Conservation (phyloP, 75 land plant species). For the Pinus taeda region DNA sequence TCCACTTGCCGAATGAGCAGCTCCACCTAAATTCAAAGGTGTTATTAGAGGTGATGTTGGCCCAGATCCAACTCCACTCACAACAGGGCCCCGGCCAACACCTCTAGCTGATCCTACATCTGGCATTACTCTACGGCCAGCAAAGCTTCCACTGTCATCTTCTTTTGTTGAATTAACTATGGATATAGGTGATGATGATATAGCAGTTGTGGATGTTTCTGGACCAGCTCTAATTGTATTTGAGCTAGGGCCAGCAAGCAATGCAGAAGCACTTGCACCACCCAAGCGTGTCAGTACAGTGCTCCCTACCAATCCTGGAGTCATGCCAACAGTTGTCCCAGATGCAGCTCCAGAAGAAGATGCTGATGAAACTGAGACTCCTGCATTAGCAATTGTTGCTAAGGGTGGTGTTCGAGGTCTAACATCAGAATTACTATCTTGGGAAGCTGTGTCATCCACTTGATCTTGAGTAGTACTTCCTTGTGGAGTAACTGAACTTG, state of each 20-base stretch:
- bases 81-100: conserved; percentile 32
- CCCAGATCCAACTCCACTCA: conserved; percentile 17
- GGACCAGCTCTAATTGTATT: conserved; percentile 14
- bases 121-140: conserved; percentile 54
- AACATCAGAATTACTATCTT: conserved; percentile 41
- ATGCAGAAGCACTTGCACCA: conserved; percentile 25
- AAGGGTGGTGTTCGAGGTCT: conserved; percentile 48
- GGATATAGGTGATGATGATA: conserved; percentile 35
- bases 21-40: conserved; percentile 21
- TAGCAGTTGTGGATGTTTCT: conserved; percentile 24
- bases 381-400: conserved; percentile 21
- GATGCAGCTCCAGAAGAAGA: conserved; percentile 27
- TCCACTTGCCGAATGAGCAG: conserved; percentile 28
- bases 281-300: conserved; percentile 16
- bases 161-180: conserved; percentile 44
- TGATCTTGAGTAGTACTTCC: conserved; percentile 29
- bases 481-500: conserved; percentile 13
- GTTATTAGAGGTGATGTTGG: conserved; percentile 37
- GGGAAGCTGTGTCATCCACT: conserved; percentile 45
- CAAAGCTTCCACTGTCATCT: conserved; percentile 47
- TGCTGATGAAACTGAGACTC: conserved; percentile 38
- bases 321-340: conserved; percentile 5
- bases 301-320: conserved; percentile 8
- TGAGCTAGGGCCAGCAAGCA: conserved; percentile 28
- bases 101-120: conserved; percentile 47